phyloP scores from a whole-genome alignment of 129 eudicot species.

The Artemisia argyi region DNA sequence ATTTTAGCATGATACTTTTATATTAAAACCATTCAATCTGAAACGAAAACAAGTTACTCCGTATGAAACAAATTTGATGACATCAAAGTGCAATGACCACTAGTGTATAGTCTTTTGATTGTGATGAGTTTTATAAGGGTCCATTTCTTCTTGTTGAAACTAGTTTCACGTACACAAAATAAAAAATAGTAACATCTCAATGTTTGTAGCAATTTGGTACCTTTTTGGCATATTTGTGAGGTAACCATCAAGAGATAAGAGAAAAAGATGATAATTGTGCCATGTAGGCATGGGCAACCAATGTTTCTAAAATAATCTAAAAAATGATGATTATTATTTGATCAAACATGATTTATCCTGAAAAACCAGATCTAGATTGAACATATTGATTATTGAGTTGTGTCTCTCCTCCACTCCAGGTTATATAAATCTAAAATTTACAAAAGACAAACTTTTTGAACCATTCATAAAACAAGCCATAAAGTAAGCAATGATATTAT shows the following conservation, averaged over 20 bases:
- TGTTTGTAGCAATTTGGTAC: not conserved
- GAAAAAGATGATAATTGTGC: not conserved
- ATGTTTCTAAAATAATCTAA: not conserved
- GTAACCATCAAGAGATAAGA: not conserved
- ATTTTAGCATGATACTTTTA: too few species aligned
- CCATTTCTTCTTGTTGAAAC: too few species aligned
- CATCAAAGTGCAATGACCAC: too few species aligned
- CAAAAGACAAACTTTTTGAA: constrained; percentile 47
- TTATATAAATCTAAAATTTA: constrained; percentile 19
- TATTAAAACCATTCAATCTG: too few species aligned
- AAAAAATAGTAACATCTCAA: not conserved
- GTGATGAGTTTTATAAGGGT: too few species aligned
- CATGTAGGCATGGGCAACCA: not conserved
- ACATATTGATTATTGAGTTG: constrained; percentile 18
- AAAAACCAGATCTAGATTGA: constrained; percentile 15
- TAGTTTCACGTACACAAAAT: too few species aligned
- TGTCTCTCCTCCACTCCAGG: constrained; percentile 17
- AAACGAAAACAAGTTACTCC: too few species aligned
- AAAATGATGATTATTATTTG: not conserved
- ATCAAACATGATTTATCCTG: constrained; percentile 19
- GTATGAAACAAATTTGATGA: too few species aligned
- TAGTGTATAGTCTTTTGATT: too few species aligned
- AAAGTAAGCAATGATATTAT: constrained; percentile 31
- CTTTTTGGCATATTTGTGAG: not conserved
- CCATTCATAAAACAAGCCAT: constrained; percentile 34